Evolutionary conservation across 768 basidiomycete genomes (phyloP).

Genomic region (Pulveroboletus sp.): DNA sequence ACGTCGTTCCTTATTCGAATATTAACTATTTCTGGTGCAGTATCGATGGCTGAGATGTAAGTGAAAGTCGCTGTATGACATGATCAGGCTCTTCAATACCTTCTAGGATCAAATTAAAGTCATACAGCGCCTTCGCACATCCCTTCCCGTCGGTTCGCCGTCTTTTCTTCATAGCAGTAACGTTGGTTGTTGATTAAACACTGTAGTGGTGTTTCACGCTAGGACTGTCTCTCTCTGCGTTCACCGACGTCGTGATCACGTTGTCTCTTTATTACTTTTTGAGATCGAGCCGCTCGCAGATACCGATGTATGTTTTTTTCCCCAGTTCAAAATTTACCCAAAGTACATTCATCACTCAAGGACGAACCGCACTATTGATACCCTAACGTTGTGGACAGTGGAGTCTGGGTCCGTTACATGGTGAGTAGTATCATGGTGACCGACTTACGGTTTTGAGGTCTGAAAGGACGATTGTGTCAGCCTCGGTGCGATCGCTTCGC

Average conservation of each 20-base stretch:
- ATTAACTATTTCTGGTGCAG: conserved; percentile 4
- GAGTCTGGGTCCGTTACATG: conserved; percentile 21
- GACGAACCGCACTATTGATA: conserved; percentile 20
- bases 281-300: conserved; percentile 32
- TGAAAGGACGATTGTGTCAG: conserved; percentile 1
- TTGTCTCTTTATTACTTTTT: conserved; percentile 40
- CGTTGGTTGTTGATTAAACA: conserved; percentile 36
- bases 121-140: conserved; percentile 3
- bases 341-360: conserved; percentile 1
- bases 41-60: conserved; percentile 19
- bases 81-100: not conserved
- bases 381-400: conserved; percentile 16
- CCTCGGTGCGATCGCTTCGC: conserved; percentile 8
- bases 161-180: not conserved
- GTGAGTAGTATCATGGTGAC: not conserved
- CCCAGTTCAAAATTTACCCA: not conserved
- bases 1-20: not conserved
- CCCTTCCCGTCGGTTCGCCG: conserved; percentile 5
- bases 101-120: conserved; percentile 11
- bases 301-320: conserved; percentile 30
- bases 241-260: conserved; percentile 44
- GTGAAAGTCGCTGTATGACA: not conserved
- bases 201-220: conserved; percentile 22
- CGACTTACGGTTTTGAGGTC: not conserved
- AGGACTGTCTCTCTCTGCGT: conserved; percentile 42